Evolutionary conservation across 441 rosid species (phyloP).

Genomic region (Geranium incanum): DNA sequence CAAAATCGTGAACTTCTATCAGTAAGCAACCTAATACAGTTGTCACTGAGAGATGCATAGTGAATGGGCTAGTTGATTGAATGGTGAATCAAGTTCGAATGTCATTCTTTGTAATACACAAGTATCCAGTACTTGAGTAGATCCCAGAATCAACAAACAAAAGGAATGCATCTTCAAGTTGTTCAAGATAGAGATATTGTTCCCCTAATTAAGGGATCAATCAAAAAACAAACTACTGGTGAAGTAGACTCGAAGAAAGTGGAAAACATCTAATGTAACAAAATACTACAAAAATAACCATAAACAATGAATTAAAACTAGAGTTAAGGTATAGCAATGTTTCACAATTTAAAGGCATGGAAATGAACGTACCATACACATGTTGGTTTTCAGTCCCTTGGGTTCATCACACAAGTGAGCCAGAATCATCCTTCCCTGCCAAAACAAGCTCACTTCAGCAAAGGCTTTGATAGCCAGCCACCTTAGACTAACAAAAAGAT

Average conservation of each 20-base stretch:
- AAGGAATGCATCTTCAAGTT: background rate
- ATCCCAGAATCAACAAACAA: background rate
- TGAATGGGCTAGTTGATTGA: too few species aligned
- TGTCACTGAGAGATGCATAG: too few species aligned
- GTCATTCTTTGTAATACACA: background rate
- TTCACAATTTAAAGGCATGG: background rate
- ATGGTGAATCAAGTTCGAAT: too few species aligned
- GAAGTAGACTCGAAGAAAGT: too few species aligned
- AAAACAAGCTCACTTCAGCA: conserved; percentile 25
- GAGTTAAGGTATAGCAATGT: background rate
- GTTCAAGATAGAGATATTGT: background rate
- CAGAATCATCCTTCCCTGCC: conserved; percentile 94
- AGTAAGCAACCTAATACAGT: too few species aligned
- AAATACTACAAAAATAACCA: background rate
- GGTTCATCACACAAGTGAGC: conserved; percentile 98
- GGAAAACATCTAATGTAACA: background rate
- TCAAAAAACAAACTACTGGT: background rate
- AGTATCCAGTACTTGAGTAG: background rate
- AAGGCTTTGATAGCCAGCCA: background rate
- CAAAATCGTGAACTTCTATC: too few species aligned
- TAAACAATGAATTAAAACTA: background rate
- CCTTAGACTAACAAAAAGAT: background rate
- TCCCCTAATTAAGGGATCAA: background rate
- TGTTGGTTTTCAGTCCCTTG: conserved; percentile 91
- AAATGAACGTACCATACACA: conserved; percentile 71